Conservation (phyloP, 257 asterid species). For the Solanum pimpinellifolium region DNA sequence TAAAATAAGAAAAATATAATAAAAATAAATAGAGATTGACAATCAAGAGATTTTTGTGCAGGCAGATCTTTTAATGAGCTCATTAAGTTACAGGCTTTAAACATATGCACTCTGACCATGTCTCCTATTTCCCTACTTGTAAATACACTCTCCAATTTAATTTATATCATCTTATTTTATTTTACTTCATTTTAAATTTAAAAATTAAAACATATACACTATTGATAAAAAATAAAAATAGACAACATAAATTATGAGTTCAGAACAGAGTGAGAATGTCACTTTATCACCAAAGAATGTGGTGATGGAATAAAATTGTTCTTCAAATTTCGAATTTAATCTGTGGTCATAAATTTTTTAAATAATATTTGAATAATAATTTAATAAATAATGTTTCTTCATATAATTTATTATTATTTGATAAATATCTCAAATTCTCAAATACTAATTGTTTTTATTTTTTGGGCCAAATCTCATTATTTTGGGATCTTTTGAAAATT, state of each 20-base stretch:
- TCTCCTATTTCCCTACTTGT: not conserved
- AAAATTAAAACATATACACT: not conserved
- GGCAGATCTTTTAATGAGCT: slow-evolving; percentile 5
- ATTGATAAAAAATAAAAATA: not conserved
- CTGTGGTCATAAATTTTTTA: too few species aligned
- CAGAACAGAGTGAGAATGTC: not conserved
- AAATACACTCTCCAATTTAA: not conserved
- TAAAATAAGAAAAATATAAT: not conserved
- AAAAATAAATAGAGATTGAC: not conserved
- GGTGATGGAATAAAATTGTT: not conserved
- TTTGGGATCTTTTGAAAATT: too few species aligned
- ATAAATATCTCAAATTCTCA: too few species aligned
- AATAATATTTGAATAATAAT: too few species aligned
- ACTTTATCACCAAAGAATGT: not conserved
- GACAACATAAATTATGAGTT: not conserved
- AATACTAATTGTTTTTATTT: too few species aligned
- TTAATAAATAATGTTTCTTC: too few species aligned
- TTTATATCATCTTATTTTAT: not conserved
- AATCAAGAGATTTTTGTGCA: not conserved
- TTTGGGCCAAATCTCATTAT: too few species aligned
- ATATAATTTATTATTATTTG: too few species aligned
- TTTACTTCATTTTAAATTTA: not conserved
- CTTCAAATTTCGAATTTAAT: too few species aligned
- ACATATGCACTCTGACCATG: not conserved
- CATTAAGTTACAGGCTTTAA: not conserved